These are phyloP conservation scores for Westerdykella sp. DNA, from an alignment of 2,329 filamentous ascomycete species.

Conservation along the genomic window DNA sequence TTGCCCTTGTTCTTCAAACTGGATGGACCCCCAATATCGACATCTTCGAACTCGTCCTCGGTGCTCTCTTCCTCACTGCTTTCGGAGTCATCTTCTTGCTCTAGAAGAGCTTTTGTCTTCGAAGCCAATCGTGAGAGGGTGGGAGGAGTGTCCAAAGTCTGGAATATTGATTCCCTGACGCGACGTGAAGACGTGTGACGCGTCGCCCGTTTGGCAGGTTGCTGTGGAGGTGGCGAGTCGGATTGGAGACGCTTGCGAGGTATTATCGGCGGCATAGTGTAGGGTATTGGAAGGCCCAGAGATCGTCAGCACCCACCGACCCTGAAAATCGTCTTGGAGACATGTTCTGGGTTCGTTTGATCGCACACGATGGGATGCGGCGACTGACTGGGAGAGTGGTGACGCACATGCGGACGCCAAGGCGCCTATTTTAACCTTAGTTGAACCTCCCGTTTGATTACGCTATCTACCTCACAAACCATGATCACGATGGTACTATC, in stretches of 20 bases:
- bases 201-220: constrained; percentile 21
- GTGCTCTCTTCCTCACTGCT: constrained; percentile 40
- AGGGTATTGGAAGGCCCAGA: too few relatives aligned
- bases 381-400: too few relatives aligned
- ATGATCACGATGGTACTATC: too few relatives aligned
- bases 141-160: constrained; percentile 39
- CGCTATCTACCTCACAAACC: too few relatives aligned
- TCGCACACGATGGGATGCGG: too few relatives aligned
- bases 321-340: too few relatives aligned
- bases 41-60: constrained; percentile 44
- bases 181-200: constrained; percentile 13
- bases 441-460: too few relatives aligned
- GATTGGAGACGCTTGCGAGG: constrained; percentile 58
- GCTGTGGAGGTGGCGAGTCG: constrained; percentile 39
- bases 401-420: too few relatives aligned
- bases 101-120: constrained; percentile 35
- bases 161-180: constrained; percentile 40
- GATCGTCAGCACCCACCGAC: background rate
- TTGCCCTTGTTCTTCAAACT: constrained; percentile 30
- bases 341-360: too few relatives aligned
- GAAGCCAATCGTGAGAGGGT: constrained; percentile 27
- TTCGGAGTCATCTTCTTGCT: constrained; percentile 36
- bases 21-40: constrained; percentile 12
- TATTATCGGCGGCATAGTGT: constrained; percentile 60
- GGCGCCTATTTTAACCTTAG: too few relatives aligned